A percentile compares a stretch with the other conserved stretches of the same genome.
Conservation (phyloP, 257 asterid species). For the Solanum habrochaites region DNA sequence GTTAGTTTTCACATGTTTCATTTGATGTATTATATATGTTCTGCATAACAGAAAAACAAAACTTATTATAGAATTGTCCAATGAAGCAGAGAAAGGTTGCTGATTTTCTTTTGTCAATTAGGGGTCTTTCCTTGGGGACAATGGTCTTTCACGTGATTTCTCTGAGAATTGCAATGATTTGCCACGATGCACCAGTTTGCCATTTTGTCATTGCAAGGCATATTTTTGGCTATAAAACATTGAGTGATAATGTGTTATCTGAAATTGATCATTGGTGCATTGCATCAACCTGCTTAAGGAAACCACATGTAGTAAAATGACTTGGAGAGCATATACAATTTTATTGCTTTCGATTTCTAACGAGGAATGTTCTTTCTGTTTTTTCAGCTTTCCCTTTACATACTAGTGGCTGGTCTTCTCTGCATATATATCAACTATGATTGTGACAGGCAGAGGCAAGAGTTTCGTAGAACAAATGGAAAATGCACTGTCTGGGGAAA, state of each 20-base stretch:
- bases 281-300: background rate
- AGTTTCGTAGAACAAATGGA: constrained; percentile 86
- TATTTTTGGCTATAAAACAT: background rate
- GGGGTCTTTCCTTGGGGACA: background rate
- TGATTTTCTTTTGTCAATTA: background rate
- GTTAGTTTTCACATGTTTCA: background rate
- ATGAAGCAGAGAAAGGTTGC: background rate
- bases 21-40: background rate
- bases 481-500: constrained; percentile 90
- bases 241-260: background rate
- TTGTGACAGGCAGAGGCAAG: constrained; percentile 95
- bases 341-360: background rate
- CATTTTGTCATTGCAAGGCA: background rate
- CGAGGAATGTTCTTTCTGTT: background rate
- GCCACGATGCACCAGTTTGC: background rate
- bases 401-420: constrained; percentile 68
- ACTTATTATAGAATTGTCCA: background rate
- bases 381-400: constrained; percentile 60
- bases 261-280: background rate
- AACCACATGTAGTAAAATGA: background rate
- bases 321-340: background rate
- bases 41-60: background rate
- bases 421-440: constrained; percentile 91
- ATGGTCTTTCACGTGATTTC: background rate
- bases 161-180: background rate